Evolutionary conservation across 2,329 filamentous ascomycete species (phyloP).

Genomic region (Colletotrichum costaricense): DNA sequence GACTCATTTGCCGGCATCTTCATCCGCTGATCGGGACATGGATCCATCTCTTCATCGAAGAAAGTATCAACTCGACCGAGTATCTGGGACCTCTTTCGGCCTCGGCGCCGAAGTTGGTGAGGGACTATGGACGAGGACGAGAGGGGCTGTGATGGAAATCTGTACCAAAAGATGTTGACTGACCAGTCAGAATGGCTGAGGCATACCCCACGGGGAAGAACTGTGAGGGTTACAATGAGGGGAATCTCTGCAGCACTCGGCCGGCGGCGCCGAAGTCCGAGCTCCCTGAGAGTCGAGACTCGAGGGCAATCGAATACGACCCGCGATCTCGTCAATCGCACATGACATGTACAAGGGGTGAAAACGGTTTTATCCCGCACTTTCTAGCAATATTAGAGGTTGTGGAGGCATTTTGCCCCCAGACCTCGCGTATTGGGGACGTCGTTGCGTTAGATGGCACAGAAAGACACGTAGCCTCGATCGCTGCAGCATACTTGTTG

Average conservation of each 20-base stretch:
- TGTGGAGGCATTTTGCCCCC: too few relatives aligned
- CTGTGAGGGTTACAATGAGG: background rate
- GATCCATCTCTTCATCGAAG: background rate
- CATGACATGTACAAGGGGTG: background rate
- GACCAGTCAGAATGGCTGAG: background rate
- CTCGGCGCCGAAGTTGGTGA: slow-evolving; percentile 11
- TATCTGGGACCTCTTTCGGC: background rate
- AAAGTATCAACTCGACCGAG: too few relatives aligned
- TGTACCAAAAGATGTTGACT: background rate
- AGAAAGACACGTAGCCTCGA: too few relatives aligned
- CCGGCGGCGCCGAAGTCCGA: background rate
- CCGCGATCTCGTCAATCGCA: background rate
- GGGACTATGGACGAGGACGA: background rate
- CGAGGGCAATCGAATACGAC: background rate
- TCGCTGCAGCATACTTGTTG: too few relatives aligned
- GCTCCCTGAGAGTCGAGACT: background rate
- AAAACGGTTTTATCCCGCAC: background rate
- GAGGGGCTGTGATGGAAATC: too few relatives aligned
- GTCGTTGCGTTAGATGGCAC: too few relatives aligned
- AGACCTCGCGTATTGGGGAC: too few relatives aligned
- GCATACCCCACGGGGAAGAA: background rate
- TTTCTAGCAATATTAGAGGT: background rate
- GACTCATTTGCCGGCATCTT: background rate
- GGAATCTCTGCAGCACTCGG: background rate
- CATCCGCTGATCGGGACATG: background rate